A percentile compares a stretch with the other conserved stretches of the same genome.
Conservation (phyloP, 345 rosid species). For the Gossypium rotundifolium region DNA sequence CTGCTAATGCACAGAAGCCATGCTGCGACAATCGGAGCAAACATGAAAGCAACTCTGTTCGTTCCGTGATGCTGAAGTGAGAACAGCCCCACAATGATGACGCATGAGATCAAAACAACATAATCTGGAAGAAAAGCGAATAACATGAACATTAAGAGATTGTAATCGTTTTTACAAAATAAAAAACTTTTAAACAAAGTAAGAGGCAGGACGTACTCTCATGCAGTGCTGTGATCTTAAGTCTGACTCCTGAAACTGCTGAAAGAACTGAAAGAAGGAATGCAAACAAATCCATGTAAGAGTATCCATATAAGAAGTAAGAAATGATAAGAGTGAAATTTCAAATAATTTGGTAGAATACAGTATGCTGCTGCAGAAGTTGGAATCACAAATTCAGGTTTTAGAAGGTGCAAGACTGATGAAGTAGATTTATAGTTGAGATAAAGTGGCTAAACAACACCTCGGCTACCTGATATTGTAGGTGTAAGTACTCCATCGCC, state of each 20-base stretch:
- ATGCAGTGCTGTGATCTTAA: conserved; percentile 53
- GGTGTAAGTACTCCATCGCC: conserved; percentile 81
- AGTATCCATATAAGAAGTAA: not conserved
- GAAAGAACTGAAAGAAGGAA: conserved; percentile 53
- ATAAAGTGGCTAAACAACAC: not conserved
- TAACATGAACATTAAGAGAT: conserved; percentile 1
- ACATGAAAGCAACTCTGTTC: conserved; percentile 70
- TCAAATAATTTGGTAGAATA: too few relatives aligned
- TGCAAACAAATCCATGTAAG: not conserved
- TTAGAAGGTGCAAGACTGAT: not conserved
- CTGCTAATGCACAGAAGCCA: conserved; percentile 72
- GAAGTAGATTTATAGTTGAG: not conserved
- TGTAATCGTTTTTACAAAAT: not conserved
- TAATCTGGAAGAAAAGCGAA: conserved; percentile 41
- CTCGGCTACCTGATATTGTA: conserved; percentile 62
- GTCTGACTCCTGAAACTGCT: conserved; percentile 69
- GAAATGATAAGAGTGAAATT: too few relatives aligned
- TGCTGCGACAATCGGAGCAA: conserved; percentile 66
- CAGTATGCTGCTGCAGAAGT: too few relatives aligned
- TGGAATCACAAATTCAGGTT: not conserved
- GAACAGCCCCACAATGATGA: conserved; percentile 74
- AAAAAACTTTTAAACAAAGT: not conserved
- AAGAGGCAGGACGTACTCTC: conserved; percentile 46
- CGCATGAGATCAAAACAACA: conserved; percentile 55
- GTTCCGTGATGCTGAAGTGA: conserved; percentile 80